Conservation (phyloP, 768 basidiomycete genomes). For the Lentinula detonsa region DNA sequence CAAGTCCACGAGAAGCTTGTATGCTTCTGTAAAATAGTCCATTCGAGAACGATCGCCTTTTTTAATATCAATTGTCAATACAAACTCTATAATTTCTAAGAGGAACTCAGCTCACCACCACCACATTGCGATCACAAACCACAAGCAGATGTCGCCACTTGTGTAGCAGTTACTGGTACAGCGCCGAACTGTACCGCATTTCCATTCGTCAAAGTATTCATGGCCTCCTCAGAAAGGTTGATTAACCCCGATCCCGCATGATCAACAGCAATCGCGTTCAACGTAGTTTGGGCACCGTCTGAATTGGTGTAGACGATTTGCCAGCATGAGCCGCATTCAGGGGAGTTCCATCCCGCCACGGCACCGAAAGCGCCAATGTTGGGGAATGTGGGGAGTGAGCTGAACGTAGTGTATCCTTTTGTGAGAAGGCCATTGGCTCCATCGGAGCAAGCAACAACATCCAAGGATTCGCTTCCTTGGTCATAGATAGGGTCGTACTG, state of each 20-base stretch:
- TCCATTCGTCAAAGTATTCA: constrained; percentile 12
- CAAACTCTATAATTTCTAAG: not conserved
- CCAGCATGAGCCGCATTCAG: constrained; percentile 22
- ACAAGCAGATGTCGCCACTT: constrained; percentile 6
- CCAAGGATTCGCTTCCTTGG: constrained; percentile 13
- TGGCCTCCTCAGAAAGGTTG: constrained; percentile 9
- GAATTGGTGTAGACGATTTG: constrained; percentile 8
- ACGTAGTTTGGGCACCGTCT: not conserved
- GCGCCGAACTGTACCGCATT: constrained; percentile 13
- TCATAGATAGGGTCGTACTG: constrained; percentile 51
- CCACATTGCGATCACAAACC: not conserved
- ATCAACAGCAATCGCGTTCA: constrained; percentile 10
- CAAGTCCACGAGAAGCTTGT: not conserved
- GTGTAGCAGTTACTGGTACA: constrained; percentile 4
- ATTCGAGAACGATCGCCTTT: not conserved
- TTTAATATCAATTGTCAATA: not conserved
- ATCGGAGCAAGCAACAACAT: constrained; percentile 32
- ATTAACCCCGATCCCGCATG: constrained; percentile 11
- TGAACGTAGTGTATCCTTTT: constrained; percentile 27
- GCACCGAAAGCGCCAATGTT: constrained; percentile 33
- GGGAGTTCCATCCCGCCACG: constrained; percentile 27
- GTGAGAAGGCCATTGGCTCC: constrained; percentile 30
- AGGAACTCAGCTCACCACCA: not conserved
- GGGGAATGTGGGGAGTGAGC: constrained; percentile 29
- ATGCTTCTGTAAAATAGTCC: not conserved